Conservation (phyloP, 805 yeast genomes). For the Pichia scutulata region DNA sequence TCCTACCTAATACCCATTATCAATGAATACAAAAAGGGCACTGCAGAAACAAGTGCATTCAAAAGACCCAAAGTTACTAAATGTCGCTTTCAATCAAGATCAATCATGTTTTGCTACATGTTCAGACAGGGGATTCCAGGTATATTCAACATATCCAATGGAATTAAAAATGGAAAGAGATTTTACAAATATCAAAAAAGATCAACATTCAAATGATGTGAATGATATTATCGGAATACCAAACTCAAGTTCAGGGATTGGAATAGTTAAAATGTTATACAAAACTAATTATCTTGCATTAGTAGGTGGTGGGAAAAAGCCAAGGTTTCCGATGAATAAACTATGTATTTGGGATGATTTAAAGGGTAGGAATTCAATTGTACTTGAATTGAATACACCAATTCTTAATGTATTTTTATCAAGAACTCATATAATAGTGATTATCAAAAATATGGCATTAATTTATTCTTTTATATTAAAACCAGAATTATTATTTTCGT, state of each 20-base stretch:
- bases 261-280: constrained; percentile 72
- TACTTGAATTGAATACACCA: constrained; percentile 69
- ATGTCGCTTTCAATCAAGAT: constrained; percentile 79
- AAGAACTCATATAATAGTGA: constrained; percentile 67
- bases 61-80: constrained; percentile 35
- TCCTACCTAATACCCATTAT: neutral
- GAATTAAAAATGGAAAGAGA: constrained; percentile 61
- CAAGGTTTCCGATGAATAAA: constrained; percentile 71
- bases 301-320: constrained; percentile 83
- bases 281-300: constrained; percentile 86
- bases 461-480: constrained; percentile 78
- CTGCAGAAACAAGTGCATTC: constrained; percentile 15
- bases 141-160: constrained; percentile 83
- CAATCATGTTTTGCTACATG: constrained; percentile 84
- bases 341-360: constrained; percentile 89
- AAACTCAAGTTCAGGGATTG: constrained; percentile 47
- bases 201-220: neutral
- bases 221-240: constrained; percentile 6
- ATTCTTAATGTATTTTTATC: constrained; percentile 69
- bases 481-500: constrained; percentile 56
- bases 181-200: constrained; percentile 21
- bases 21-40: constrained; percentile 30
- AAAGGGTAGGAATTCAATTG: constrained; percentile 63
- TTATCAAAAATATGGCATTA: constrained; percentile 56
- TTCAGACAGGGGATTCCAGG: constrained; percentile 72